Evolutionary conservation across 1,139 yeast species (phyloP).

Genomic region (Candida sojae): DNA sequence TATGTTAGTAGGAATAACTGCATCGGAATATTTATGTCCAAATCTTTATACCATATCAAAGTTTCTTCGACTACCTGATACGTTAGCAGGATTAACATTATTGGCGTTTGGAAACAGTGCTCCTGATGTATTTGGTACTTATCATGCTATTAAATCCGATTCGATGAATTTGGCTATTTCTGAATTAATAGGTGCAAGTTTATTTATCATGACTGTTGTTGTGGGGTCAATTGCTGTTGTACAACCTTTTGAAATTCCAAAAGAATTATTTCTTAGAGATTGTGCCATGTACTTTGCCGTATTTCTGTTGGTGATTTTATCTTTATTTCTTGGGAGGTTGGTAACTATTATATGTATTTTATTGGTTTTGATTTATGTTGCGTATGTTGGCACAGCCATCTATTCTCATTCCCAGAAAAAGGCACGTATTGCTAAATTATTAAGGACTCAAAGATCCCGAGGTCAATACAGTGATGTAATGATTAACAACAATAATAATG

Average conservation of each 20-base stretch:
- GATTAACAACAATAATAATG: constrained; percentile 11
- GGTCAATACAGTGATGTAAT: constrained; percentile 18
- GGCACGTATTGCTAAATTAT: constrained; percentile 18
- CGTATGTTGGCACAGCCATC: constrained; percentile 53
- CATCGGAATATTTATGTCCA: constrained; percentile 76
- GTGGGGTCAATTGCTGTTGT: constrained; percentile 74
- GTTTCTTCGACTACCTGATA: constrained; percentile 65
- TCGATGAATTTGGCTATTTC: constrained; percentile 82
- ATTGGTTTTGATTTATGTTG: constrained; percentile 51
- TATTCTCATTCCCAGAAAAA: constrained; percentile 29
- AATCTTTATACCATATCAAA: constrained; percentile 65
- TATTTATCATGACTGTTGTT: constrained; percentile 73
- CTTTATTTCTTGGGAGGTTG: constrained; percentile 48
- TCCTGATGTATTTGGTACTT: constrained; percentile 86
- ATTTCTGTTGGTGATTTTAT: constrained; percentile 37
- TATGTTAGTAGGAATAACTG: constrained; percentile 67
- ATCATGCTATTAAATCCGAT: constrained; percentile 70
- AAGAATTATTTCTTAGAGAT: constrained; percentile 55
- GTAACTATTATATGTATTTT: constrained; percentile 45
- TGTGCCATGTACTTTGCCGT: constrained; percentile 52
- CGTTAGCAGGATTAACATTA: constrained; percentile 83
- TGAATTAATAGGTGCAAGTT: constrained; percentile 84
- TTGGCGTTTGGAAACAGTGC: constrained; percentile 91
- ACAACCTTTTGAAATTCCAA: constrained; percentile 63
- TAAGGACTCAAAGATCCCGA: constrained; percentile 33